Percentiles rank a stretch among this genome's conserved stretches.
Conservation (phyloP, 2,329 filamentous ascomycete species). For the Fusarium cyanostomum region DNA sequence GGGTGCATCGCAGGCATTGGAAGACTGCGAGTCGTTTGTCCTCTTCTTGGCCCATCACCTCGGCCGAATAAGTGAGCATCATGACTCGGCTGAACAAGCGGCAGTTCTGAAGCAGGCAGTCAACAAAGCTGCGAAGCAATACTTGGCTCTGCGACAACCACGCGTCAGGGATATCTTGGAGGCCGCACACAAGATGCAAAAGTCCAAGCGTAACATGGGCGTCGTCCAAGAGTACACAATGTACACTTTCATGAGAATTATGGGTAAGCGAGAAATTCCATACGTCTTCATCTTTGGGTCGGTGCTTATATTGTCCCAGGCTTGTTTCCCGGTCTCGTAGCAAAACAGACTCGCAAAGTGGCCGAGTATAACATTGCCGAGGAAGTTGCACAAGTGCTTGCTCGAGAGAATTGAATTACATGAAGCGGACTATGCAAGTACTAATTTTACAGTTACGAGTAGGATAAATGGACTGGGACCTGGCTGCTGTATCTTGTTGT, state of each 20-base stretch:
- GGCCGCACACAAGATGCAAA: constrained; percentile 17
- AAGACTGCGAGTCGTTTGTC: constrained; percentile 13
- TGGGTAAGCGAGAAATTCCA: not conserved
- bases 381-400: not conserved
- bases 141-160: constrained; percentile 15
- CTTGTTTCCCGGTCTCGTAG: constrained; percentile 1
- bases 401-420: not conserved
- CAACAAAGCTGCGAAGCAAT: constrained; percentile 11
- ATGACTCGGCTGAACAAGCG: not conserved
- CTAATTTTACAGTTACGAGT: too few species aligned
- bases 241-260: constrained; percentile 20
- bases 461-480: too few species aligned
- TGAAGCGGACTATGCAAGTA: too few species aligned
- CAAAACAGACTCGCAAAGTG: constrained; percentile 4
- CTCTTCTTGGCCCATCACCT: constrained; percentile 7
- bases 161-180: constrained; percentile 7
- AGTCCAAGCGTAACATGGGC: constrained; percentile 14
- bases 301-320: not conserved
- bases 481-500: too few species aligned
- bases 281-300: too few species aligned
- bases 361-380: constrained; percentile 8
- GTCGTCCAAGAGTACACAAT: constrained; percentile 16
- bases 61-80: not conserved
- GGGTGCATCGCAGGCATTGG: constrained; percentile 10
- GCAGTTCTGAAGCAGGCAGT: not conserved